Evolutionary conservation across 225 moss, liverwort and hornwort species (phyloP).

Genomic region (Lunularia cruciata): DNA sequence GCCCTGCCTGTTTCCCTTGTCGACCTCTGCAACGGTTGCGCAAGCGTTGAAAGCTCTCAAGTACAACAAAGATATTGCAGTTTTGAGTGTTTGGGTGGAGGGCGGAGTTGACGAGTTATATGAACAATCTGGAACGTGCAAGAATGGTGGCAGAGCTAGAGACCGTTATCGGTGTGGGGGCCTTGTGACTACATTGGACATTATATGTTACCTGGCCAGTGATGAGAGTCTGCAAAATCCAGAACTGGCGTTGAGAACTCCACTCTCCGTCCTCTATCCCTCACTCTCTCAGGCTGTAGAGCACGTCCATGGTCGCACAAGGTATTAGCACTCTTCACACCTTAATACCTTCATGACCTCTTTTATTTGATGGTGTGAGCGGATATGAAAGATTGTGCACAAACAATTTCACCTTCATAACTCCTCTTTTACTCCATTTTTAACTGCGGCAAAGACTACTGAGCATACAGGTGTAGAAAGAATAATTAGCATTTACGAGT

Average conservation of each 20-base stretch:
- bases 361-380: no score
- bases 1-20: constrained; percentile 55
- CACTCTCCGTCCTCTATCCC: constrained; percentile 41
- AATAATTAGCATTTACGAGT: no score
- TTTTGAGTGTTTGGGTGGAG: constrained; percentile 65
- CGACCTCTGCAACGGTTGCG: constrained; percentile 48
- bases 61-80: constrained; percentile 46
- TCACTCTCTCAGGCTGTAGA: constrained; percentile 46
- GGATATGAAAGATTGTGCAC: no score
- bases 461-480: no score
- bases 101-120: constrained; percentile 28
- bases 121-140: constrained; percentile 25
- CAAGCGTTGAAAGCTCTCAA: constrained; percentile 61
- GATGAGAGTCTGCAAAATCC: constrained; percentile 46
- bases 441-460: no score
- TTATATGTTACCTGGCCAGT: constrained; percentile 53
- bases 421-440: no score
- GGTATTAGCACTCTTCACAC: no score
- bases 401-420: no score
- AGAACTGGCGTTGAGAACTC: constrained; percentile 41
- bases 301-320: constrained; percentile 65
- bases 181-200: constrained; percentile 54
- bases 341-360: no score
- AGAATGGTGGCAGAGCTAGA: constrained; percentile 30
- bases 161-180: constrained; percentile 59